Conservation (phyloP, 2,329 filamentous ascomycete genomes). For the Magnaporthiopsis incrustans region DNA sequence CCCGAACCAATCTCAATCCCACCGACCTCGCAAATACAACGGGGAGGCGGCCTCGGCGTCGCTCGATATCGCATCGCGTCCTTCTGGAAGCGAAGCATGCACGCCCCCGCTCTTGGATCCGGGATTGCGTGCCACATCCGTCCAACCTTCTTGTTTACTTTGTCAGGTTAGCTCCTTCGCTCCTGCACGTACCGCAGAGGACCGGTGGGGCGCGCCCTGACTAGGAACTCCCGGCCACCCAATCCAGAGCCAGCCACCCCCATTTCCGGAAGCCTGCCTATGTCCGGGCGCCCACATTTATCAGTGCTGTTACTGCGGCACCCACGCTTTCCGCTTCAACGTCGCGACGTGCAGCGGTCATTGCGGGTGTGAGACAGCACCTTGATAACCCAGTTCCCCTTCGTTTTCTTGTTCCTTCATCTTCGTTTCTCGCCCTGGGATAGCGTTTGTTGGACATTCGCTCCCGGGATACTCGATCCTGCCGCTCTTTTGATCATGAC, state of each 20-base stretch:
- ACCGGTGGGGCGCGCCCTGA: not conserved
- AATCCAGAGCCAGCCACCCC: not conserved
- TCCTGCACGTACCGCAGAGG: not conserved
- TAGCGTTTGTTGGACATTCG: not conserved
- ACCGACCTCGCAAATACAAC: not conserved
- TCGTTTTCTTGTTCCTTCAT: not conserved
- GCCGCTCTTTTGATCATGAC: not conserved
- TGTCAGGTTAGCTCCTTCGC: not conserved
- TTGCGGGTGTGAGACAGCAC: not conserved
- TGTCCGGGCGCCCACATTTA: not conserved
- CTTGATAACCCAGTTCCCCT: not conserved
- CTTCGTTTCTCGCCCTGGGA: not conserved
- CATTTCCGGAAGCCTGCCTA: not conserved
- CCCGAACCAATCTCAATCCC: no score
- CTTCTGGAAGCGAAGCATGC: not conserved
- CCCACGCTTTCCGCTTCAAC: not conserved
- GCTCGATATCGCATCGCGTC: no score
- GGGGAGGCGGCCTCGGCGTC: not conserved
- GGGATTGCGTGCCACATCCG: not conserved
- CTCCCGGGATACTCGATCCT: not conserved
- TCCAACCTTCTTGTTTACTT: not conserved
- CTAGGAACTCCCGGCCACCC: not conserved
- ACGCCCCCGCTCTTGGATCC: not conserved
- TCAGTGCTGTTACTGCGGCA: not conserved
- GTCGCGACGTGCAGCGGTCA: not conserved